A percentile compares a stretch with the other conserved stretches of the same genome.
Evolutionary conservation across 164 flowering plant genomes (phyloP).

Genomic region (Chimonanthus praecox): DNA sequence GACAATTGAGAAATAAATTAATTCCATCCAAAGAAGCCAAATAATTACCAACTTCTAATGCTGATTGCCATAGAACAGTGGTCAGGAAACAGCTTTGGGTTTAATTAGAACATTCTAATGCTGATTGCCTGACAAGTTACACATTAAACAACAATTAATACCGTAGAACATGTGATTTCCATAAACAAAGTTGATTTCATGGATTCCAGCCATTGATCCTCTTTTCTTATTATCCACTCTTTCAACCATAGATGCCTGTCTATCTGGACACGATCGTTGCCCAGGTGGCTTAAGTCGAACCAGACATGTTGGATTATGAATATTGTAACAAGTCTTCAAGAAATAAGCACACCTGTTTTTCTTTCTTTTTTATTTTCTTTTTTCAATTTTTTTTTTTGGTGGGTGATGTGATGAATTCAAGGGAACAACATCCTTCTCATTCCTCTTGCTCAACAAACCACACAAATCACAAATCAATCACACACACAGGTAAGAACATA

Average conservation of each 20-base stretch:
- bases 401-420: too few species aligned
- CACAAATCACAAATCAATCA: too few species aligned
- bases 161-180: background rate
- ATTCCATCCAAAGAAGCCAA: background rate
- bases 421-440: too few species aligned
- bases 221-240: background rate
- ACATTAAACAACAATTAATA: background rate
- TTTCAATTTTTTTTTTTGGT: too few species aligned
- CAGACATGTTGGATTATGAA: slow-evolving; percentile 1
- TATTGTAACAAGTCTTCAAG: background rate
- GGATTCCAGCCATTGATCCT: background rate
- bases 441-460: too few species aligned
- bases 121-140: background rate
- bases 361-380: too few species aligned
- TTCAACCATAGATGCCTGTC: background rate
- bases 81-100: background rate
- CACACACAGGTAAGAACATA: too few species aligned
- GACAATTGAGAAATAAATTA: background rate
- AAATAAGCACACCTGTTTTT: background rate
- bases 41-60: too few species aligned
- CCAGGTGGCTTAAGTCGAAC: background rate
- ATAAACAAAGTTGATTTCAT: background rate
- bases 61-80: background rate
- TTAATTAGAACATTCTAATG: background rate
- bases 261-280: background rate